Evolutionary conservation across 257 asterid species (phyloP), one percentile per base, ranked within the genome.

Genomic region (Oldenlandia corymbosa): DNA sequence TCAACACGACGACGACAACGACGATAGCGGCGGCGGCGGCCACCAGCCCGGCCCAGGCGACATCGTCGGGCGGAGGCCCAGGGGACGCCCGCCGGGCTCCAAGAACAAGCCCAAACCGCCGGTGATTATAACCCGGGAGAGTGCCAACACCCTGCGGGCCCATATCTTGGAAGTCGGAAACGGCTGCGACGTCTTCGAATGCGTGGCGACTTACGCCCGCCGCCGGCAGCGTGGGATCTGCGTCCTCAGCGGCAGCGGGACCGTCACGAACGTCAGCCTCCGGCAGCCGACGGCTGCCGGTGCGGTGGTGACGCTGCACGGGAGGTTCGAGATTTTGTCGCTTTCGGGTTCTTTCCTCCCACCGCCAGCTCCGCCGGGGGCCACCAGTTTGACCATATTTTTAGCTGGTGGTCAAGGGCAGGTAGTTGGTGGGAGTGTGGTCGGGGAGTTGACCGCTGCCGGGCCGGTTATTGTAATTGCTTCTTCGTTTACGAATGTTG

Each of bases 321-420:
- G 88, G 0, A 51, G 84, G 9, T 83, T 78, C n/a, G 88, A 83
- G 79, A 78, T 83, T 21, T 24, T 83, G 2, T 83, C 88, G 0
- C 69, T 83, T 0, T 73, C 82, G 0, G 88, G 88, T 0, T 83
- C 88, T 0, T 80, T 83, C 31, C 65, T 83, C n/a, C 88, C 88
- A 0, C 86, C 88, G 7, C 88, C 88, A 4, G 88, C 88, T 0
- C 88, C 88, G 0, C 86, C 88, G 0, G 88, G 86, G 0, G 88
- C 88, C 1, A 83, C 88, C 0, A 83, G 84, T 41, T 70, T 83
- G 76, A 83, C 84, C 3, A 73, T 83, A 23, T 80, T 71, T 41
- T 66, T 83, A 13, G 82, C 82, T 21, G 86, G 86, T 1, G 88
- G 85, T 3, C 85, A 83, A 67, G 88, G 88, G 2, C 88, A 83